A percentile compares a stretch with the other conserved stretches of the same genome.
Evolutionary conservation across 345 rosid genomes (phyloP).

Genomic region (Hibiscus syriacus): DNA sequence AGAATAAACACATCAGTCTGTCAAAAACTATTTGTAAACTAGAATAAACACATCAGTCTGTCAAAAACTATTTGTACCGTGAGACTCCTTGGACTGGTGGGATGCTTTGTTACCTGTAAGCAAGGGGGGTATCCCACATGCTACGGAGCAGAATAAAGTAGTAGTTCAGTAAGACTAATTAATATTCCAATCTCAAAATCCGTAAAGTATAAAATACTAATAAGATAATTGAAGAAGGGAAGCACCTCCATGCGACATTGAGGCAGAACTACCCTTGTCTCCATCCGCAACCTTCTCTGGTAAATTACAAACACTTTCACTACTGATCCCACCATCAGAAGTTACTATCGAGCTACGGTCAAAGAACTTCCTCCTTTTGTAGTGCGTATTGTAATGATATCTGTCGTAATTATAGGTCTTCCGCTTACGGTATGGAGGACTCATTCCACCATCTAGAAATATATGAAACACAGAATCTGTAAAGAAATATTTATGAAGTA

Average conservation of each 20-base stretch:
- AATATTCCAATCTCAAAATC: background rate
- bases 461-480: conserved; percentile 1
- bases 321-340: conserved; percentile 69
- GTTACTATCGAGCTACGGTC: conserved; percentile 40
- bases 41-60: conserved; percentile 6
- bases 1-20: conserved; percentile 3
- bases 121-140: conserved; percentile 33
- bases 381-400: conserved; percentile 32
- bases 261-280: conserved; percentile 22
- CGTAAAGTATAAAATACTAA: background rate
- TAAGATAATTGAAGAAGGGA: conserved; percentile 13
- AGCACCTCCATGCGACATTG: conserved; percentile 34
- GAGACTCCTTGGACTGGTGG: conserved; percentile 49
- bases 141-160: conserved; percentile 27
- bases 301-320: conserved; percentile 74
- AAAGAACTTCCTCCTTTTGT: conserved; percentile 59
- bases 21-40: no score
- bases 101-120: conserved; percentile 38
- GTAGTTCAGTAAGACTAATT: conserved; percentile 18
- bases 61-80: conserved; percentile 38
- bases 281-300: conserved; percentile 37
- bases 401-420: conserved; percentile 40
- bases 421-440: conserved; percentile 51
- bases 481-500: conserved; percentile 1
- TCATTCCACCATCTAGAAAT: conserved; percentile 44